phyloP scores from a whole-genome alignment of 306 rosid genomes.

The Cicer judaicum region DNA sequence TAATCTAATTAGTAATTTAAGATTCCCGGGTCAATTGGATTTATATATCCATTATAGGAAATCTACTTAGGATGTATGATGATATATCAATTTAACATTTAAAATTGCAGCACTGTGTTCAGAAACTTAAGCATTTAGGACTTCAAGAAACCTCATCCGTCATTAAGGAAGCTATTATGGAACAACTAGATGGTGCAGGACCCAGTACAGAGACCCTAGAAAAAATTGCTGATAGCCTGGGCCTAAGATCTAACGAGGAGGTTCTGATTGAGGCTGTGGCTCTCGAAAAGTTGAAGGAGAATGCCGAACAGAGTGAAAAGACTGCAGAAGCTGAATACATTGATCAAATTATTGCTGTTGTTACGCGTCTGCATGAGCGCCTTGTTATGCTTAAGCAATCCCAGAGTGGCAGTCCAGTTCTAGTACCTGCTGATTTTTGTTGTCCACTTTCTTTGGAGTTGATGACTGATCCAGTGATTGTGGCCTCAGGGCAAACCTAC shows the following conservation, averaged over 20 bases:
- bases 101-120: constrained; percentile 67
- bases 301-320: constrained; percentile 78
- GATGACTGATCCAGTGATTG: constrained; percentile 98
- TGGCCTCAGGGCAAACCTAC: constrained; percentile 98
- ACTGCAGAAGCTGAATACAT: constrained; percentile 76
- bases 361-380: constrained; percentile 67
- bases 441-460: constrained; percentile 98
- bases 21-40: constrained; percentile 22
- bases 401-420: constrained; percentile 71
- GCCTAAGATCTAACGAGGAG: constrained; percentile 72
- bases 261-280: constrained; percentile 91
- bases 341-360: constrained; percentile 71
- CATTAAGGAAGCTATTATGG: constrained; percentile 64
- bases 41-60: constrained; percentile 33
- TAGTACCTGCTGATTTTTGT: constrained; percentile 89
- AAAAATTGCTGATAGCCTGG: constrained; percentile 71
- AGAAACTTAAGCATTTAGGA: constrained; percentile 73
- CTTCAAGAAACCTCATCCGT: constrained; percentile 60
- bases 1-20: constrained; percentile 6
- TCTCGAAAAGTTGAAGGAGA: constrained; percentile 84
- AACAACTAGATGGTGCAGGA: constrained; percentile 65
- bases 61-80: constrained; percentile 39
- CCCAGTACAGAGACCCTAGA: constrained; percentile 67
- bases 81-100: constrained; percentile 42
- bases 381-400: constrained; percentile 70